phyloP scores from a whole-genome alignment of 257 asterid genomes.

The Gentiana macrophylla region DNA sequence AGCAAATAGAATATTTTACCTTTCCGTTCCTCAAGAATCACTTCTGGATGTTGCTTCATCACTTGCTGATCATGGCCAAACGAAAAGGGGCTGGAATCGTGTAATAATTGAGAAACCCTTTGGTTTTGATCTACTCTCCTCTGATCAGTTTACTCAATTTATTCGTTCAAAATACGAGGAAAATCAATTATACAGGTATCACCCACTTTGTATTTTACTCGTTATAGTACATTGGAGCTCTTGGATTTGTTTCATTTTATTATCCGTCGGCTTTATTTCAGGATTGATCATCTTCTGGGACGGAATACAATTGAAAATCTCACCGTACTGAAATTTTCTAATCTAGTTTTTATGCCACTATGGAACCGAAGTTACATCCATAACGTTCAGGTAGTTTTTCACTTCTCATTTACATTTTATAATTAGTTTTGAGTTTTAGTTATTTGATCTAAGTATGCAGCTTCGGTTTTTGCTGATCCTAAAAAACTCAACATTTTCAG shows the following conservation, averaged over 20 bases:
- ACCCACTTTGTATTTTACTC: background rate
- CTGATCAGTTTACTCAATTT: conserved; percentile 27
- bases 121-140: conserved; percentile 31
- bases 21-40: conserved; percentile 44
- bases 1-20: conserved; percentile 46
- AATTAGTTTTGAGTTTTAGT: background rate
- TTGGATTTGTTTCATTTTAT: background rate
- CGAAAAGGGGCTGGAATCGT: conserved; percentile 44
- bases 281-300: conserved; percentile 51
- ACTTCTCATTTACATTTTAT: conserved; percentile 1
- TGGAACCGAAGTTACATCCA: conserved; percentile 47
- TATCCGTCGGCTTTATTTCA: conserved; percentile 13
- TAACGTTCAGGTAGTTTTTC: conserved; percentile 26
- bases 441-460: conserved; percentile 1
- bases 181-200: conserved; percentile 39
- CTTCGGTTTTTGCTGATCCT: no score
- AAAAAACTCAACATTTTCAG: conserved; percentile 10
- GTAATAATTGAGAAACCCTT: conserved; percentile 42
- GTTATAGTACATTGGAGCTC: background rate
- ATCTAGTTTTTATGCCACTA: conserved; percentile 41
- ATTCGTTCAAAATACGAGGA: conserved; percentile 32
- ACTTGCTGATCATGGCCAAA: conserved; percentile 34
- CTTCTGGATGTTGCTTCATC: conserved; percentile 30
- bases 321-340: conserved; percentile 41
- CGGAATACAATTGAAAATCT: conserved; percentile 51